Evolutionary conservation across 768 basidiomycete genomes (phyloP).

Genomic region (Termitomyces sp.): DNA sequence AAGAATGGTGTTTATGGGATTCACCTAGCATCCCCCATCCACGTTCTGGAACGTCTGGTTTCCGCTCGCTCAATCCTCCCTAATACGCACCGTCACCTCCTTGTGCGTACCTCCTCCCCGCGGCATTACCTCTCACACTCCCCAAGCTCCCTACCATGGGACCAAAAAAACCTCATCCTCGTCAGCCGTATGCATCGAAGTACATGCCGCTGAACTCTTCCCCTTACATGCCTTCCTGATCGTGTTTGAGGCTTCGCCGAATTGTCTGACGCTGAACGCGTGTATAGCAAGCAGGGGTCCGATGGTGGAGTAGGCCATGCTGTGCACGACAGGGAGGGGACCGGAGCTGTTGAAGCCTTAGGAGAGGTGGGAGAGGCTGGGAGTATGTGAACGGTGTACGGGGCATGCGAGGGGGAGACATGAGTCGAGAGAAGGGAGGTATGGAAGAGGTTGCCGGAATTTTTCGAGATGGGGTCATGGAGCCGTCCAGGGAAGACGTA

Average conservation of each 20-base stretch:
- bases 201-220: constrained; percentile 37
- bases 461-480: constrained; percentile 38
- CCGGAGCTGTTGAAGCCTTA: constrained; percentile 32
- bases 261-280: constrained; percentile 23
- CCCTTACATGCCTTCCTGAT: constrained; percentile 39
- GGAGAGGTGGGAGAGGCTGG: constrained; percentile 31
- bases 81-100: too few relatives aligned
- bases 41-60: too few relatives aligned
- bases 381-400: constrained; percentile 33
- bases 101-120: constrained; percentile 34
- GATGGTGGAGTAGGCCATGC: constrained; percentile 40
- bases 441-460: constrained; percentile 35
- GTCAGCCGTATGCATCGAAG: constrained; percentile 38
- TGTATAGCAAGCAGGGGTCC: constrained; percentile 35
- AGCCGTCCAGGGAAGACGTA: constrained; percentile 27
- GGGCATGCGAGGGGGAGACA: constrained; percentile 27
- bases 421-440: constrained; percentile 31
- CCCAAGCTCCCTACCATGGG: constrained; percentile 38
- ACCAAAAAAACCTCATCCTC: constrained; percentile 33
- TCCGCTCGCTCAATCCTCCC: too few relatives aligned
- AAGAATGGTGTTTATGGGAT: too few relatives aligned
- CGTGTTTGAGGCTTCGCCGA: constrained; percentile 30
- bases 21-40: too few relatives aligned
- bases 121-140: constrained; percentile 34
- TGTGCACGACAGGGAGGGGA: constrained; percentile 28